Evolutionary conservation across 1,139 yeast genomes (phyloP), one percentile per base, ranked within the genome.

Genomic region (Taphrina deformans): DNA sequence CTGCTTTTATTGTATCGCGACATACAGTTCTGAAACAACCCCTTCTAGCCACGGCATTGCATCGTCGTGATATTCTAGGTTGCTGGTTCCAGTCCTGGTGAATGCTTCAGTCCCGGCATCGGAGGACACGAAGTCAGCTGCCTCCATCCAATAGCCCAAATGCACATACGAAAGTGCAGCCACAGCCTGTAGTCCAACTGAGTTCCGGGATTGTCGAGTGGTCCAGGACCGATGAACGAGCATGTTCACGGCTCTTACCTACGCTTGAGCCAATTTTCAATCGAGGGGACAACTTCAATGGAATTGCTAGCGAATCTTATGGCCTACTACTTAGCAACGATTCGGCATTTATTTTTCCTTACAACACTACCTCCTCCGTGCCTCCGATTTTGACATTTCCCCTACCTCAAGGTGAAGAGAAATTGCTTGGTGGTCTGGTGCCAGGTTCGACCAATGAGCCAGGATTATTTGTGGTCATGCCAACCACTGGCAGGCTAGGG

Each of bases 401-500:
- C 0, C 69, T 78, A 18, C 76, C 77, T 50, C 74, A 72, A 35
- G 71, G 67, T 10, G 65, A 69, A 9, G 65, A 68, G 18, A 73
- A 77, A 35, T 73, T 80, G 14, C 83, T 93, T 0, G 75, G 85
- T 67, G 90, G 90, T 2, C 79, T 85, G 1, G 77, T 90, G 45
- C 86, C 91, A 0, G 79, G 84, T 18, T 91, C 96, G 0, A 75
- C 80, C 29, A 74, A 78, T 16, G 92, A 87, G 69, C 93, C 95
- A 0, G 95, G 96, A 4, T 75, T 88, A 58, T 83, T 86, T 1
- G 80, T 85, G 7, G 78, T 87, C 21, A 83, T 84, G 70, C 77
- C 87, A 0, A 72, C 78, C 18, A 71, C 83, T 2, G 63, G 63
- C 7, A 26, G 55, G 10, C 27, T 59, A 16, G 63, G 63, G 7